A percentile compares a stretch with the other conserved stretches of the same genome.
These are phyloP conservation scores for Hortaea werneckii DNA, from an alignment of 2,329 filamentous ascomycete species.

Conservation along the genomic window DNA sequence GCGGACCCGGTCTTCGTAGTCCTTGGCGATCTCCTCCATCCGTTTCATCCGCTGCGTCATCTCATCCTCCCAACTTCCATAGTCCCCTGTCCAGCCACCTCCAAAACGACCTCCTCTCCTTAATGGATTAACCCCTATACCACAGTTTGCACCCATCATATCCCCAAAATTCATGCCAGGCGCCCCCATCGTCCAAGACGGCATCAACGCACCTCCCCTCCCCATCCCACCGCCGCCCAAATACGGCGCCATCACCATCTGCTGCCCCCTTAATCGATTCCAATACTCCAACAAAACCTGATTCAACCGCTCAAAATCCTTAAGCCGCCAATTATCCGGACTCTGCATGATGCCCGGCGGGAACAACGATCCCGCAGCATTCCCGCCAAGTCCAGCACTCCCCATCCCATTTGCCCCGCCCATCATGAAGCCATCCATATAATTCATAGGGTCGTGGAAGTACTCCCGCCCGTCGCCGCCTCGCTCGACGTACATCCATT, in stretches of 20 bases:
- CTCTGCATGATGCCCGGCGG: conserved; percentile 8
- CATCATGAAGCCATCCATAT: conserved; percentile 11
- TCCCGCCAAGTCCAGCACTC: not conserved
- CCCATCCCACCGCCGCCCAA: conserved; percentile 1
- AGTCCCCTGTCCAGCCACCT: too few species aligned
- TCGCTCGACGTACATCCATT: conserved; percentile 18
- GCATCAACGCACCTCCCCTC: not conserved
- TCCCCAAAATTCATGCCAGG: not conserved
- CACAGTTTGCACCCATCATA: not conserved
- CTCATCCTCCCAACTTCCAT: not conserved
- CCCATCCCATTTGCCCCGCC: not conserved
- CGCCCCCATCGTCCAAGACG: conserved; percentile 4
- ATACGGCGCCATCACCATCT: not conserved
- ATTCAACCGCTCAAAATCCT: conserved; percentile 18
- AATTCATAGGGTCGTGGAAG: conserved; percentile 15
- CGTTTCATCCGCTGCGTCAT: not conserved
- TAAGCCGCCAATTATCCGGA: conserved; percentile 13
- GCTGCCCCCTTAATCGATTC: conserved; percentile 8
- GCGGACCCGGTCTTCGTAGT: not conserved
- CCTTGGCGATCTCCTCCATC: conserved; percentile 2
- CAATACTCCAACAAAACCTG: conserved; percentile 15
- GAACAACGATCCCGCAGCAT: not conserved
- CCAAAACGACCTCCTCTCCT: not conserved
- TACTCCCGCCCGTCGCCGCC: conserved; percentile 15
- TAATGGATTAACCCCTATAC: not conserved